Evolutionary conservation across 768 basidiomycete species (phyloP).

Genomic region (Trametes gibbosa): DNA sequence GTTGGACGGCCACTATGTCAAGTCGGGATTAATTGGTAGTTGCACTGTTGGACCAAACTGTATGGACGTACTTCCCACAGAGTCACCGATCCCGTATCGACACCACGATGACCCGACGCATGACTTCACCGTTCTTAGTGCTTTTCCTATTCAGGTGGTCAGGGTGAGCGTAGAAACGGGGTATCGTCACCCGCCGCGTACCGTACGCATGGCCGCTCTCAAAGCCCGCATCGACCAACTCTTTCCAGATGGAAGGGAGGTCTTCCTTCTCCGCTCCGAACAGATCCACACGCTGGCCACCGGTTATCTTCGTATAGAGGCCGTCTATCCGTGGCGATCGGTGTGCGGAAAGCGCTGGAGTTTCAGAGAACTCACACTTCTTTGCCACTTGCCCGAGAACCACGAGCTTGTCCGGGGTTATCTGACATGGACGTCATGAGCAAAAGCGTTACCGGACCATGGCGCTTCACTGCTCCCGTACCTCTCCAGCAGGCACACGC

Average conservation of each 20-base stretch:
- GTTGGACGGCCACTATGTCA: slow-evolving; percentile 52
- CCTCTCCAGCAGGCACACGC: slow-evolving; percentile 68
- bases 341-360: too few relatives aligned
- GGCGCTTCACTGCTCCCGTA: slow-evolving; percentile 8
- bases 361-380: slow-evolving; percentile 43
- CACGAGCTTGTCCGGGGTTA: slow-evolving; percentile 64
- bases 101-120: slow-evolving; percentile 77
- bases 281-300: slow-evolving; percentile 61
- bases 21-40: too few relatives aligned
- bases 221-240: slow-evolving; percentile 62
- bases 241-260: slow-evolving; percentile 66
- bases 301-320: slow-evolving; percentile 63
- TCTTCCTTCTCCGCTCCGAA: slow-evolving; percentile 72
- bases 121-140: slow-evolving; percentile 70
- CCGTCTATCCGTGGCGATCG: slow-evolving; percentile 30
- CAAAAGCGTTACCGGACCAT: too few relatives aligned
- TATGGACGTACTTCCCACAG: slow-evolving; percentile 48
- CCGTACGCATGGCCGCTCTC: slow-evolving; percentile 79
- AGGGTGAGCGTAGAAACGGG: not conserved
- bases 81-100: slow-evolving; percentile 71
- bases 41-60: not conserved
- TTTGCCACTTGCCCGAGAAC: slow-evolving; percentile 63
- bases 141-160: slow-evolving; percentile 31
- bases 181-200: slow-evolving; percentile 26
- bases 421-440: slow-evolving; percentile 19